Base-by-base conservation (phyloP, 441 rosid genomes). In the Erysimum pusillum region DNA sequence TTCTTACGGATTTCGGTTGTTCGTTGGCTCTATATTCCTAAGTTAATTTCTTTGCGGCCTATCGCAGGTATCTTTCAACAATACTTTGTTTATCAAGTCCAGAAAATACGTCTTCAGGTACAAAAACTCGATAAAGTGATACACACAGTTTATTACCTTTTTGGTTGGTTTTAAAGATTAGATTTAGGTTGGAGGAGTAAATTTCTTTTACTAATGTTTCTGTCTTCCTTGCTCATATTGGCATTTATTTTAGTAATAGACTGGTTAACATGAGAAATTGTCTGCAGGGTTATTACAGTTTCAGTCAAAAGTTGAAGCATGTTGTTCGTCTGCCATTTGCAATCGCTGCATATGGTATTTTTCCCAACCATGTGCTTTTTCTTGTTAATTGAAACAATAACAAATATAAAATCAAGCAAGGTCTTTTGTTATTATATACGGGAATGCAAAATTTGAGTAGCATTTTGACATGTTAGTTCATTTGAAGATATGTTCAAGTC, bases 251-350 rank as follows among this genome's bases (percentile, higher is more conserved):
- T 71, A 46, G 71, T 74, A 59, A 63, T 45, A 17, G 34, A 78
- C 34, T 60, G 68, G 49, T 80, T 63, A 31, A 46, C 14, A 60
- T 76, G 62, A 69, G 15, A 54, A n/a, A 57, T 64, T 13, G 77
- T 77, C 74, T 84, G 80, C 76, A 95, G 95, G 98, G 98, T 56
- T 95, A 95, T 78, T 95, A 92, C 82, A 92, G 96, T 87, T 95
- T 92, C 88, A 95, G 99, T 83, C 96, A 93, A 88, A 95, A 95
- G 85, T 80, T 95, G 85, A 92, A 95, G 96, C 92, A 95, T 81
- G 79, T 95, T 78, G 98, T 92, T 73, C 96, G 94, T 45, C 85
- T 92, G 51, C 96, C 98, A 41, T 95, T 95, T 82, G 97, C 98
- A 64, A 84, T 92, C 63, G 83, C 91, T 76, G 89, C 98, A 18